Evolutionary conservation across 176 grass and related monocot species (phyloP), one percentile per base, ranked within the genome.

Genomic region (Oryza longistaminata): DNA sequence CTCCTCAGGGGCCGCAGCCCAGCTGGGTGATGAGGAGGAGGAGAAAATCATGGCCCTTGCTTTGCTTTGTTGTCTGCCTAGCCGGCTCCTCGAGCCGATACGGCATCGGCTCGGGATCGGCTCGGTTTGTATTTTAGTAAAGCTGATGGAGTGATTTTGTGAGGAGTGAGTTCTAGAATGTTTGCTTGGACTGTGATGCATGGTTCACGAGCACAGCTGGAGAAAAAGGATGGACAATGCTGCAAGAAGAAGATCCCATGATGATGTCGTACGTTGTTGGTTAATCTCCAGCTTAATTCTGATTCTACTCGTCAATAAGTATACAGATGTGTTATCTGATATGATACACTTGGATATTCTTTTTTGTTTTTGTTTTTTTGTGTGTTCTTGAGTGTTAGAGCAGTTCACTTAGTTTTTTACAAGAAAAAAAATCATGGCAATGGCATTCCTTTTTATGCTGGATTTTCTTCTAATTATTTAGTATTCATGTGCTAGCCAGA

Each of bases 21-120:
- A 21, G 37, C 70, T 37, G 19, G 37, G 53, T 25, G 60, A 31
- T 31, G 29, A 31, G 1, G 29, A 31, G 29, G 29, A 31, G 65
- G 31, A 52, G 29, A 66, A 69, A 89, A 85, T 81, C 82, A 40
- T 85, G 37, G 69, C 46, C 7, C 50, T 21, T 11, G 42, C 64
- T 27, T 0, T 1, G 24, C 31, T 19, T 80, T 50, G 11, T 2
- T 22, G 9, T 0, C 6, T 16, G 3, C 44, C 8, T 2, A 55
- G 50, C 50, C 50, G 16, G 50, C 50, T 52, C 3, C 0, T 52
- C 49, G 49, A 52, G 49, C 49, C 46, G 46, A 49, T 49, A 40
- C 12, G 3, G 48, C 48, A 0, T 76, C 74, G 25, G 7, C 8
- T 4, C 5, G 50, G 2, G 15, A 4, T 53, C 12, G 48, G 48